Conservation (phyloP, 2,329 filamentous ascomycete species). For the Ophiostoma sp. region DNA sequence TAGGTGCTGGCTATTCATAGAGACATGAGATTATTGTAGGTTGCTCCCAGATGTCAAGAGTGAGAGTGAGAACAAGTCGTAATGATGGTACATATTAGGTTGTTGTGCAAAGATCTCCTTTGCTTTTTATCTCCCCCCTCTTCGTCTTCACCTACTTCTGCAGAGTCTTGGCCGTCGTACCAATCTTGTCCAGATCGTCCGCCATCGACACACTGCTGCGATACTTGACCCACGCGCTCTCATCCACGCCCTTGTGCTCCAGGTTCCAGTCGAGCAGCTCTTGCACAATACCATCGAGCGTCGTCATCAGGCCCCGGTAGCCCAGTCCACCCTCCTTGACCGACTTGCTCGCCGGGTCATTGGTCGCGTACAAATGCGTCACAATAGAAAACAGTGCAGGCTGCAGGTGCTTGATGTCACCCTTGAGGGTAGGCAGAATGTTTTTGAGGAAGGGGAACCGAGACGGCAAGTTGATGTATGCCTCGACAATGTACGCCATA, state of each 20-base stretch:
- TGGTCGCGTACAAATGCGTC: slow-evolving; percentile 42
- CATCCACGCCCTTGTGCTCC: slow-evolving; percentile 36
- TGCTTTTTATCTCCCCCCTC: background rate
- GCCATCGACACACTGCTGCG: slow-evolving; percentile 43
- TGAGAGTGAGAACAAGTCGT: background rate
- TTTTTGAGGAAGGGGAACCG: slow-evolving; percentile 34
- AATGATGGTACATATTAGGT: background rate
- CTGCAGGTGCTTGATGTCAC: slow-evolving; percentile 42
- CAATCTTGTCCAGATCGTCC: slow-evolving; percentile 40
- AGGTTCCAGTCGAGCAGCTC: slow-evolving; percentile 46
- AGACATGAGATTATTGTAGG: background rate
- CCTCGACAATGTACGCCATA: slow-evolving; percentile 41
- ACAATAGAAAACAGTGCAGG: slow-evolving; percentile 45
- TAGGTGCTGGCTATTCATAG: background rate
- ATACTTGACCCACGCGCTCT: slow-evolving; percentile 36
- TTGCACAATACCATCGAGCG: slow-evolving; percentile 43
- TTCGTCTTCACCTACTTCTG: background rate
- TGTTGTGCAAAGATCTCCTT: background rate
- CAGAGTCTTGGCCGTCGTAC: slow-evolving; percentile 13
- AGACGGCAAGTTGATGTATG: slow-evolving; percentile 39
- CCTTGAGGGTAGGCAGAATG: slow-evolving; percentile 38
- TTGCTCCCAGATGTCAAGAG: background rate
- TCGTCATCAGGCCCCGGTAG: slow-evolving; percentile 42
- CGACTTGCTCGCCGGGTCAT: slow-evolving; percentile 37
- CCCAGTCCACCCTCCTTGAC: slow-evolving; percentile 43